Evolutionary conservation across 495 filamentous ascomycete genomes (phyloP), one percentile per base, ranked within the genome.

Genomic region (Penicillium paxilli): DNA sequence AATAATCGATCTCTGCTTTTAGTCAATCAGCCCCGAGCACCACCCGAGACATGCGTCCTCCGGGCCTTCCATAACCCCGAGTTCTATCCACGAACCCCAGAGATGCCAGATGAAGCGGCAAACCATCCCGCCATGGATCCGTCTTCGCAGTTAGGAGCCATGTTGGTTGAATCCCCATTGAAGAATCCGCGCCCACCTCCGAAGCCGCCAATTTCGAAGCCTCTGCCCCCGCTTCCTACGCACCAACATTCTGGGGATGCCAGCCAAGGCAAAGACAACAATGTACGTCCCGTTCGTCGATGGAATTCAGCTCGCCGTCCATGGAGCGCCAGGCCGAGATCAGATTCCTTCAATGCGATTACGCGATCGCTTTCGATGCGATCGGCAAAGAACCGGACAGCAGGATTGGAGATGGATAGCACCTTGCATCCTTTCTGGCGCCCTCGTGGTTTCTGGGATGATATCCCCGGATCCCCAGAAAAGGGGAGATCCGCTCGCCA

Each of bases 361-460:
- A 59, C 67, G 0, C 68, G 75, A 6, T 73, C 77, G 4, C 59
- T 83, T 20, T 78, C 74, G 5, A 65, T 79, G 45, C 74, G 66
- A 21, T 70, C 76, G 11, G 70, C 71, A 2, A 69, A 71, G 49
- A 79, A 83, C 22, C 72, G 75, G 14, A 76, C 66, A 49, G 65
- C 69, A 2, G 72, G 69, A 22, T 63, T 76, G 16, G 68, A 71
- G 24, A 75, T 75, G 49, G 74, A 81, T 30, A 79, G 76, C 46
- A 83, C 80, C 44, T 74, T 92, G 5, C 87, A 94, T 62, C 90
- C 91, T 1, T 87, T 88, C 68, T 96, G 92, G 91, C 81, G 84
- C 22, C 90, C 91, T 4, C 83, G 81, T 21, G 76, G 83, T 21
- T 90, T 89, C 64, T 88, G 83, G 78, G 86, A 89, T 24, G 83